Evolutionary conservation across 2,329 filamentous ascomycete species (phyloP), one percentile per base, ranked within the genome.

Genomic region (Cercospora sojina): DNA sequence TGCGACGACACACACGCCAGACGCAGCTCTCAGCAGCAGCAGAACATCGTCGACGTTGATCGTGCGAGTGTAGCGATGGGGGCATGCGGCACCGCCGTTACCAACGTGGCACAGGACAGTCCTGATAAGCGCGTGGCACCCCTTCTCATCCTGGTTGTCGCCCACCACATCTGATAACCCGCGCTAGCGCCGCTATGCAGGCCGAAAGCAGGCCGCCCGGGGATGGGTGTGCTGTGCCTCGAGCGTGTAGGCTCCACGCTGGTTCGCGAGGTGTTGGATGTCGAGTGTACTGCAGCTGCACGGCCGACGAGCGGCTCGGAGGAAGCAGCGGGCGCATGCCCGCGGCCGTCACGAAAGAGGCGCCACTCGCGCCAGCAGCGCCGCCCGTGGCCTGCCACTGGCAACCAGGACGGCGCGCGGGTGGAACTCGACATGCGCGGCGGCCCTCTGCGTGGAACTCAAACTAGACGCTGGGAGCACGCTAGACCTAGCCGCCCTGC

Each of bases 401-500:
- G 35, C 53, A 32, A 53, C 53, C 62, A 59, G 59, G 47, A 49
- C 47, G 32, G 62, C 18, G 38, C 23, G 23, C 62, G 62, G 62
- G 55, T 49, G 53, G 55, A 59, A 59, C 55, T 43, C 23, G 47
- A 56, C 16, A 56, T 43, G 43, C 62, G 62, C 66, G 38, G 27
- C 66, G 64, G 58, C 43, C 58, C 64, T 60, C 51, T 29, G 6
- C 59, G 47, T 51, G 58, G 58, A 68, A 62, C 56, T 67, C 58
- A 62, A 64, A 53, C 53, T 64, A 62, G 64, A 18, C 59, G 60
- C 64, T 62, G 59, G 64, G 23, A 62, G 47, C 53, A 55, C 51
- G 51, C 55, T 57, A 25, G 53, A 56, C 62, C 65, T 62, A 64
- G 62, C 62, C 62, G 64, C 64, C 63, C 43, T 62, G 64, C 67